These are phyloP conservation scores for Coemansia sp. DNA, from an alignment of 192 early-diverging fungal species.

Conservation along the genomic window DNA sequence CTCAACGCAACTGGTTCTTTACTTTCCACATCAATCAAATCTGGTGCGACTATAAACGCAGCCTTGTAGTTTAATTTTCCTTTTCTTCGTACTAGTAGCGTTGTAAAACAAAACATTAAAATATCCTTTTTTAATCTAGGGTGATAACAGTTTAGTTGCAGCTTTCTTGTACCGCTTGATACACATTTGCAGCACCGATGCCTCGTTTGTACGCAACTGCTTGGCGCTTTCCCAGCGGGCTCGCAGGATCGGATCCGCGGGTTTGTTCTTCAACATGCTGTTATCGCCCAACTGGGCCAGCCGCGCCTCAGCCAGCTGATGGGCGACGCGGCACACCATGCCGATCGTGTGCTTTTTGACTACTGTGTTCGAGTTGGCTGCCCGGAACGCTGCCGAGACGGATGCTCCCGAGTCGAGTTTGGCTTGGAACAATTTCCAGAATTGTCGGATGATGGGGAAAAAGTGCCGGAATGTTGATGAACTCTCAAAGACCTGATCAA, in stretches of 20 bases:
- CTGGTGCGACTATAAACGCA: not conserved
- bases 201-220: constrained; percentile 37
- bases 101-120: not conserved
- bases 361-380: constrained; percentile 25
- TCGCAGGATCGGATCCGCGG: constrained; percentile 1
- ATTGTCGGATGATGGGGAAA: constrained; percentile 34
- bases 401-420: constrained; percentile 39
- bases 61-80: not conserved
- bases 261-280: constrained; percentile 15
- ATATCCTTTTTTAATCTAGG: not conserved
- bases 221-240: constrained; percentile 40
- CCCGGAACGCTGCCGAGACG: constrained; percentile 33
- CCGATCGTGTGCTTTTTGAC: constrained; percentile 28
- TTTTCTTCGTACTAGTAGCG: not conserved
- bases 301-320: constrained; percentile 24
- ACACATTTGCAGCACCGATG: constrained; percentile 24
- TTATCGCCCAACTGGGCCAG: constrained; percentile 25
- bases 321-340: constrained; percentile 24
- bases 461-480: constrained; percentile 29
- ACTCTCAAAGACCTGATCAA: constrained; percentile 28
- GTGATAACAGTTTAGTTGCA: constrained; percentile 20
- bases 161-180: constrained; percentile 34
- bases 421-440: constrained; percentile 42
- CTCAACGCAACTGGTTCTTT: constrained; percentile 10
- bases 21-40: not conserved